These are phyloP conservation scores for Emericellopsis terricola DNA, from an alignment of 495 filamentous ascomycete species.

Conservation along the genomic window DNA sequence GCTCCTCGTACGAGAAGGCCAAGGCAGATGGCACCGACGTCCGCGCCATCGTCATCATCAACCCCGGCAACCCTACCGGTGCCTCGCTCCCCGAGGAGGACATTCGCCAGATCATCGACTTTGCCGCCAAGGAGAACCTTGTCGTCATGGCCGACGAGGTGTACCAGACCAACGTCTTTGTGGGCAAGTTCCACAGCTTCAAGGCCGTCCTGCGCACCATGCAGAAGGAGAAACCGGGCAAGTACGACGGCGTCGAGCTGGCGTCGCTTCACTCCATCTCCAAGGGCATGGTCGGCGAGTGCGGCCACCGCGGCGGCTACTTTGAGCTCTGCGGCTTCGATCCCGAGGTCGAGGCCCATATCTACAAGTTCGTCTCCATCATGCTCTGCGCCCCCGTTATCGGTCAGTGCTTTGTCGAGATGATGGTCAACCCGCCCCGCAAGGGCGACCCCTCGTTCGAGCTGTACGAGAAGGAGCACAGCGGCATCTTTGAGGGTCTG, in stretches of 20 bases:
- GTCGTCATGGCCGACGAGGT: constrained; percentile 93
- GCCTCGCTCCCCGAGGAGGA: constrained; percentile 62
- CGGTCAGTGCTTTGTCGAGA: constrained; percentile 86
- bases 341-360: constrained; percentile 67
- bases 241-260: constrained; percentile 74
- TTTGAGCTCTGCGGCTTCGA: constrained; percentile 90
- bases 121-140: constrained; percentile 71
- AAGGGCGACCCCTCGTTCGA: constrained; percentile 63
- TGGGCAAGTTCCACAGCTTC: constrained; percentile 85
- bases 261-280: constrained; percentile 72
- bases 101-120: constrained; percentile 61
- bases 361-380: constrained; percentile 97
- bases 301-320: constrained; percentile 91
- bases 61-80: constrained; percentile 94
- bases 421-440: constrained; percentile 90
- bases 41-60: constrained; percentile 88
- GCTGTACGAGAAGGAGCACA: constrained; percentile 71
- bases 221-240: constrained; percentile 51
- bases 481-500: constrained; percentile 57
- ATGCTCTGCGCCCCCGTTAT: constrained; percentile 88
- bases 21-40: constrained; percentile 62
- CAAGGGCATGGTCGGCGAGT: constrained; percentile 98
- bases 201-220: constrained; percentile 74
- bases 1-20: constrained; percentile 49
- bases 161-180: constrained; percentile 97